A percentile compares a stretch with the other conserved stretches of the same genome.
phyloP scores from a whole-genome alignment of 1,284 basidiomycete species.

The Meira miltonrushii region DNA sequence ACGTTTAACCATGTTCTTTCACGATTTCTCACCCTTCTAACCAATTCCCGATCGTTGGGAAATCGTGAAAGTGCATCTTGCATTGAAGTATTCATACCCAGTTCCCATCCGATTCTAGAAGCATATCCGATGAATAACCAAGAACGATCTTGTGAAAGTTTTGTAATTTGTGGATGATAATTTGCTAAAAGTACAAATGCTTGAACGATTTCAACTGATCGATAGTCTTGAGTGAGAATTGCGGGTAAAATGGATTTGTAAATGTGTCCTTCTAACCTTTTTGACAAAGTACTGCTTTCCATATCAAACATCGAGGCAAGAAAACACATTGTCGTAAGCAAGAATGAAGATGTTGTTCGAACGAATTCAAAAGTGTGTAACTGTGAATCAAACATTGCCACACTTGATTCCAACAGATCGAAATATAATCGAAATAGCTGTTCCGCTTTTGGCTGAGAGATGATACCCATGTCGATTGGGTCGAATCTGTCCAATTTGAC shows the following conservation, averaged over 20 bases:
- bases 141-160: neutral
- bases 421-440: neutral
- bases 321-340: neutral
- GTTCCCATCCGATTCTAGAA: slow-evolving; percentile 2
- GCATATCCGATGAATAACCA: slow-evolving; percentile 3
- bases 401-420: neutral
- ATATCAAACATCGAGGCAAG: neutral
- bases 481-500: neutral
- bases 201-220: slow-evolving; percentile 9
- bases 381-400: neutral
- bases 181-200: slow-evolving; percentile 8
- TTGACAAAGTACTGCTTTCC: neutral
- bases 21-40: neutral
- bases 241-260: slow-evolving; percentile 6
- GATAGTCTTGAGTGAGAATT: slow-evolving; percentile 2
- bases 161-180: slow-evolving; percentile 5
- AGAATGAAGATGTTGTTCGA: neutral
- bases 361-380: slow-evolving; percentile 1
- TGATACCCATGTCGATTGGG: neutral
- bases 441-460: neutral
- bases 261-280: slow-evolving; percentile 1
- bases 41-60: neutral
- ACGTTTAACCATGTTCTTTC: slow-evolving; percentile 4
- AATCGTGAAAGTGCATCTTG: neutral
- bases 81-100: slow-evolving; percentile 3